Evolutionary conservation across 2,329 filamentous ascomycete species (phyloP), one percentile per base, ranked within the genome.

Genomic region (Exserohilum rostratum): DNA sequence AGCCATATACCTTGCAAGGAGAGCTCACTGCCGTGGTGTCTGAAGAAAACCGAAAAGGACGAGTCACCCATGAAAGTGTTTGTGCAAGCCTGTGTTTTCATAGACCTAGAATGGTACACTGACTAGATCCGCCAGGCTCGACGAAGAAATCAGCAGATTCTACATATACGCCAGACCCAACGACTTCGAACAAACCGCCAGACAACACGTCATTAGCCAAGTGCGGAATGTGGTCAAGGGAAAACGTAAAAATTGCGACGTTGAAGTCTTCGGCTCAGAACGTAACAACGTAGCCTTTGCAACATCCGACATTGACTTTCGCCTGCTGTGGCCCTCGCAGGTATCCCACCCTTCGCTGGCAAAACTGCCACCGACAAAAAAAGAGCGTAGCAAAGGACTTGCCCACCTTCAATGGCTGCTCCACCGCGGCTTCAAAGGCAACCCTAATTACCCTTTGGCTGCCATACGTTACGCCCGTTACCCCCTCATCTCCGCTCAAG

Each of bases 241-340:
- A n/a, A n/a, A 7, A n/a, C 33, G 78, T 42, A 59, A 69, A 58
- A 42, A 60, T 15, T 55, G 65, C 18, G 37, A 43, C 9, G 72
- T 77, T 6, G 75, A 82, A 53, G 56, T 82, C 2, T 82, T 83
- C 53, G 85, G 85, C 15, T 86, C 84, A 7, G 76, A 81, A 51
- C 68, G 71, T 10, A 85, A 80, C 12, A 82, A 83, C 7, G 70
- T 86, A 31, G 79, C 80, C 0, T 65, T 80, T 48, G 77, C 80
- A 25, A 75, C 77, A 35, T 87, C 85, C 6, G 82, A 83, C 66
- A 74, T 87, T 11, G 82, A 87, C 64, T 55, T 81, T 76, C 70
- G 78, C 70, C 46, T 76, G 17, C 74, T 59, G 58, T 43, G 31
- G 5, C 34, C 42, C 13, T 37, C 57, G 22, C 46, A 51, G 22